A percentile compares a stretch with the other conserved stretches of the same genome.
Conservation (phyloP, 495 filamentous ascomycete genomes). For the Aspergillus egyptiacus region DNA sequence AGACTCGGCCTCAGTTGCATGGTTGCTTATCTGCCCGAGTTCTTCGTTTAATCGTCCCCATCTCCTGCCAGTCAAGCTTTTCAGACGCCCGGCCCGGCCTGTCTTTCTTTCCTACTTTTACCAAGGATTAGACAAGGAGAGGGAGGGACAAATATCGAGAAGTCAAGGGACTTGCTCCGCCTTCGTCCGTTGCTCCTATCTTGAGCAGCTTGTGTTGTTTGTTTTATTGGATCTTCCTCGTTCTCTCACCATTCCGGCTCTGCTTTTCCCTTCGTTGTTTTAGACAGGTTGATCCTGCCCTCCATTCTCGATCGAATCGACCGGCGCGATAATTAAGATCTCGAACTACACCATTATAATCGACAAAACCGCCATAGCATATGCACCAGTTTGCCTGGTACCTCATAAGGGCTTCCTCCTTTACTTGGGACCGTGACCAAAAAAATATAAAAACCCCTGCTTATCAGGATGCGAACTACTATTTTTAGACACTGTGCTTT, state of each 20-base stretch:
- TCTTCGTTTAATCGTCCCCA: background rate
- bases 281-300: conserved; percentile 27
- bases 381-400: background rate
- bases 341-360: conserved; percentile 4
- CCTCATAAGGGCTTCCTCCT: background rate
- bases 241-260: background rate
- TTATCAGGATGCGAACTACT: conserved; percentile 23
- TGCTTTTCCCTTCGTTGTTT: conserved; percentile 9
- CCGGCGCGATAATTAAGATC: conserved; percentile 6
- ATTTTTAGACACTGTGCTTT: conserved; percentile 15
- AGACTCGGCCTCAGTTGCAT: background rate
- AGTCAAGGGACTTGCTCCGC: background rate
- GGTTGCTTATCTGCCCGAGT: background rate
- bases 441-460: background rate
- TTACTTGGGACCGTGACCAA: background rate
- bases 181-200: background rate
- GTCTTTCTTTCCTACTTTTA: background rate
- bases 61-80: too few species aligned
- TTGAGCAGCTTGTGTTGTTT: background rate
- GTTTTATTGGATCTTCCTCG: background rate
- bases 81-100: too few species aligned
- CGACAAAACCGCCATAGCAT: background rate
- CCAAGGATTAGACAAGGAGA: background rate
- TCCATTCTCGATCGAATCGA: conserved; percentile 5
- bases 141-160: background rate